Conservation (phyloP, 257 asterid species). For the Parsonsia alboflavescens region DNA sequence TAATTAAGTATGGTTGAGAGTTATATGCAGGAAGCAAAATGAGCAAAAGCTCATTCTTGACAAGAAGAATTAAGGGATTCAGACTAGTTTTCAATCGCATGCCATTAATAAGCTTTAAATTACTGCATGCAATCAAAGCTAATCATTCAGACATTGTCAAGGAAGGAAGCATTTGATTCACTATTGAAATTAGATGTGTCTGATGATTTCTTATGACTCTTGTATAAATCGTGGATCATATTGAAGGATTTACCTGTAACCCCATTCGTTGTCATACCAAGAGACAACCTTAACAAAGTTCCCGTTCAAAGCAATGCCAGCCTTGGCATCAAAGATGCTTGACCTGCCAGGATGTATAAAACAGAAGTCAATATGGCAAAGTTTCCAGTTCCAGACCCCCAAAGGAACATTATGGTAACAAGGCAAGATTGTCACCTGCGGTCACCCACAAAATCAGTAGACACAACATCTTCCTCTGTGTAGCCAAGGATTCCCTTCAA, state of each 20-base stretch:
- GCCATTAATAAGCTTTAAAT: background rate
- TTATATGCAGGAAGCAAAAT: background rate
- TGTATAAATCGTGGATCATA: background rate
- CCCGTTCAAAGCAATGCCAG: slow-evolving; percentile 76
- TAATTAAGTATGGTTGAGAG: background rate
- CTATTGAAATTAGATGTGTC: background rate
- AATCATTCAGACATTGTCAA: background rate
- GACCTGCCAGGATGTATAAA: slow-evolving; percentile 45
- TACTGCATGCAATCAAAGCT: background rate
- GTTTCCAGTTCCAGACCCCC: background rate
- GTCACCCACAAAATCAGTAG: slow-evolving; percentile 87
- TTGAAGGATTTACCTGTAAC: slow-evolving; percentile 54
- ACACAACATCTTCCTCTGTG: slow-evolving; percentile 90
- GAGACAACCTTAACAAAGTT: slow-evolving; percentile 68
- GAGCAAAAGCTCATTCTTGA: background rate
- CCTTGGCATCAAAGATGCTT: slow-evolving; percentile 86
- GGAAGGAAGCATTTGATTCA: background rate
- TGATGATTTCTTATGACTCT: too few species aligned
- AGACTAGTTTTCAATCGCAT: too few species aligned
- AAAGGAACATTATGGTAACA: background rate
- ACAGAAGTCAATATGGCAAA: background rate
- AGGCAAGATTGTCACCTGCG: slow-evolving; percentile 40
- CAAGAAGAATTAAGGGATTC: background rate
- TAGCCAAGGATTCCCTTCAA: slow-evolving; percentile 86
- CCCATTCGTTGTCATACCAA: slow-evolving; percentile 96